A percentile compares a stretch with the other conserved stretches of the same genome.
These are phyloP conservation scores for Lenwebbia sp. DNA, from an alignment of 345 rosid genomes.

Conservation along the genomic window DNA sequence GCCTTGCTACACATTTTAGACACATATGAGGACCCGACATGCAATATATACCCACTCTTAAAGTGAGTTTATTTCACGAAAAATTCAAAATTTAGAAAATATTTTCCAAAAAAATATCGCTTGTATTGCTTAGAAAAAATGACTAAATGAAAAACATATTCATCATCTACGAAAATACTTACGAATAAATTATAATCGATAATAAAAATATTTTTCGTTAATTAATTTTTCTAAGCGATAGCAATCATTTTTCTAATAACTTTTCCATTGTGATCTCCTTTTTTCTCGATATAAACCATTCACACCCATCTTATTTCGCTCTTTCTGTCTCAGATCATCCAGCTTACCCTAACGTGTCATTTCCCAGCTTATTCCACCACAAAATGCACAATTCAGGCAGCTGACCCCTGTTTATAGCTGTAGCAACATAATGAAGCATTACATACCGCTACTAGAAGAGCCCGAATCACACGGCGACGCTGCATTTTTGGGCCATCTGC, in stretches of 20 bases:
- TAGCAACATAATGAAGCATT: neutral
- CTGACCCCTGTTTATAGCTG: neutral
- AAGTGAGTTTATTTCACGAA: neutral
- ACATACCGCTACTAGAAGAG: neutral
- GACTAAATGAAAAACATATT: too few relatives aligned
- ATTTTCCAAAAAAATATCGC: too few relatives aligned
- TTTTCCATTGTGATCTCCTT: neutral
- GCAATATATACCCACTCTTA: neutral
- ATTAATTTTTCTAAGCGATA: too few relatives aligned
- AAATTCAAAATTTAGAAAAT: too few relatives aligned
- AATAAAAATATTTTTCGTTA: too few relatives aligned
- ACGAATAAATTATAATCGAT: too few relatives aligned
- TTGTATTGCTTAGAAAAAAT: too few relatives aligned
- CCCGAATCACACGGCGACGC: slow-evolving; percentile 3
- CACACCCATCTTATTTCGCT: neutral
- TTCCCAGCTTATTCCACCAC: neutral
- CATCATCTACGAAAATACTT: too few relatives aligned
- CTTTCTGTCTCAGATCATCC: neutral
- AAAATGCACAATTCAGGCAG: neutral
- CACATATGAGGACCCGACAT: neutral
- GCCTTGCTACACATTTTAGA: neutral
- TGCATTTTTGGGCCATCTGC: slow-evolving; percentile 8
- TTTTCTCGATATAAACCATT: neutral
- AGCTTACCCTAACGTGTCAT: neutral
- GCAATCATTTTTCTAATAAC: too few relatives aligned